Evolutionary conservation across 2,329 filamentous ascomycete genomes (phyloP).

Genomic region (Ceratocystis destructans): DNA sequence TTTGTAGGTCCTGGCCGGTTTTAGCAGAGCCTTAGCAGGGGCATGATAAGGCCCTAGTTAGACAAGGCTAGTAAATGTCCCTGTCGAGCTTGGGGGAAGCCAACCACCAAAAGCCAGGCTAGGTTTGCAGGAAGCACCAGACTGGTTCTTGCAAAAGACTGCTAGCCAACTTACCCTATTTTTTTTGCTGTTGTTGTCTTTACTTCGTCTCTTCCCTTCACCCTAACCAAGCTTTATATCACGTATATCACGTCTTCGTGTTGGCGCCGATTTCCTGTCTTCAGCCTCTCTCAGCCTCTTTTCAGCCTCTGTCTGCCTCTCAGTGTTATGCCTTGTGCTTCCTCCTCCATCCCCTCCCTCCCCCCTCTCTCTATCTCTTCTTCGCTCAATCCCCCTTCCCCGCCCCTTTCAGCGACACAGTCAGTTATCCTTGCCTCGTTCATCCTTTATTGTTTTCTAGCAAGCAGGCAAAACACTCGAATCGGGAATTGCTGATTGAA

Average conservation of each 20-base stretch:
- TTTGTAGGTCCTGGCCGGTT: not conserved
- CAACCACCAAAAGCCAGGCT: not conserved
- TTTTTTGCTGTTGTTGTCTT: not conserved
- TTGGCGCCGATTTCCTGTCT: not conserved
- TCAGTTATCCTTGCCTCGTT: not conserved
- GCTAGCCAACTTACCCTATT: not conserved
- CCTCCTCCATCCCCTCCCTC: not conserved
- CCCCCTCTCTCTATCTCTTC: too few relatives aligned
- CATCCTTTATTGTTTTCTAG: not conserved
- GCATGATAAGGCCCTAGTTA: not conserved
- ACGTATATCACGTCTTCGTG: not conserved
- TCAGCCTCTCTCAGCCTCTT: not conserved
- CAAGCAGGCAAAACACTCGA: not conserved
- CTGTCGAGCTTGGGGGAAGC: not conserved
- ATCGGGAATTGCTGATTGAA: not conserved
- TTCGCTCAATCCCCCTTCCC: not conserved
- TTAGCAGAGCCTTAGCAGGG: not conserved
- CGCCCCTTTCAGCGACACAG: slow-evolving; percentile 2
- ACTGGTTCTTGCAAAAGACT: not conserved
- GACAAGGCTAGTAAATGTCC: not conserved
- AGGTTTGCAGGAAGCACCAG: not conserved
- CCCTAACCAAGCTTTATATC: not conserved
- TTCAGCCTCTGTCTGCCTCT: not conserved
- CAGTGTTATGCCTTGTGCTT: not conserved
- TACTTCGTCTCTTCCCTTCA: not conserved